Conservation (phyloP, 257 asterid species). For the Thymus quinquecostatus region DNA sequence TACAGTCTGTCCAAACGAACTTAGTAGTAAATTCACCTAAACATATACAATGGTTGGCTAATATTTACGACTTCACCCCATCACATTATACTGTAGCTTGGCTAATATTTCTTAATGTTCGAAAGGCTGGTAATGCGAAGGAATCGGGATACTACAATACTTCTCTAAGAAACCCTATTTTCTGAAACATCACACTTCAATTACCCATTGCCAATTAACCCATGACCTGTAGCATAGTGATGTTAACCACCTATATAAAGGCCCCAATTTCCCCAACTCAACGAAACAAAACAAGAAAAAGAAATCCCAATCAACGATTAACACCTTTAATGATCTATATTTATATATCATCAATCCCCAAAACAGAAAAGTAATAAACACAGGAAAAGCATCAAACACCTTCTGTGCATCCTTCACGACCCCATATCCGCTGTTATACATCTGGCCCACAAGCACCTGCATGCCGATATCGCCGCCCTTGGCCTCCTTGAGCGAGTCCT, state of each 20-base stretch:
- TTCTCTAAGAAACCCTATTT: neutral
- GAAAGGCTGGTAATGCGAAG: neutral
- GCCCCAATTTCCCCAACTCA: neutral
- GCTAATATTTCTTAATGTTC: neutral
- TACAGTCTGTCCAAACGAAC: too few relatives aligned
- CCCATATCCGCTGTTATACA: slow-evolving; percentile 92
- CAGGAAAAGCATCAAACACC: slow-evolving; percentile 47
- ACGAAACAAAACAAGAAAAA: neutral
- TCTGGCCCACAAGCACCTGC: slow-evolving; percentile 99
- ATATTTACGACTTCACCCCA: neutral
- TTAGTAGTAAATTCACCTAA: too few relatives aligned
- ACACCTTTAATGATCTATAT: neutral
- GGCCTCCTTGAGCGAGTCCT: slow-evolving; percentile 90
- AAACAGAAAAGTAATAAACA: slow-evolving; percentile 9
- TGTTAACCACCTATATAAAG: neutral
- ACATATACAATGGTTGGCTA: too few relatives aligned
- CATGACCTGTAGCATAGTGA: neutral
- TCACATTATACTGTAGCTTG: slow-evolving; percentile 1
- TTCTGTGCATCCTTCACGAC: slow-evolving; percentile 62
- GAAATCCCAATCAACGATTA: neutral
- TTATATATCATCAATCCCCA: slow-evolving; percentile 6
- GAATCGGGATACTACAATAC: neutral
- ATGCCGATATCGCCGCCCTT: slow-evolving; percentile 73
- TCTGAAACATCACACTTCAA: neutral
- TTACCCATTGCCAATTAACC: slow-evolving; percentile 1